Evolutionary conservation across 257 asterid genomes (phyloP), one percentile per base, ranked within the genome.

Genomic region (Jaltomata sinuosa): DNA sequence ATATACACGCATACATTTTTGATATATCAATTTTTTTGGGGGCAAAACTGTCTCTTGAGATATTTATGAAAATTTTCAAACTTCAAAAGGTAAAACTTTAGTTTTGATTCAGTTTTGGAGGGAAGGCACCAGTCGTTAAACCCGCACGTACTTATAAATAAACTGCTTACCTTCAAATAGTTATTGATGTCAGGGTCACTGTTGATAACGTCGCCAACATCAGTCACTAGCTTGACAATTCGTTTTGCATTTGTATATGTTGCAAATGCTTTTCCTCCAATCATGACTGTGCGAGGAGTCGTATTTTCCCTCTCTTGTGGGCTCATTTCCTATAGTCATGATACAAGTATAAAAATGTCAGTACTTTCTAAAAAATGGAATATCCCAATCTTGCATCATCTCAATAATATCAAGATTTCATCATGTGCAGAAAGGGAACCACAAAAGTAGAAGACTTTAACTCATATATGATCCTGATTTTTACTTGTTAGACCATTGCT

Each of bases 231-330:
- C 92, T 95, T 97, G 65, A 97, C 98, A 87, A 97, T 97, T 87
- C 97, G 89, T 90, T 94, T 97, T 78, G 99, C 99, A 84, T 97
- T 97, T 83, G 98, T 93, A 84, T 97, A 97, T 32, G 99, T 97
- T 6, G 99, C 98, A 84, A 97, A 97, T 36, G 99, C 99, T 93
- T 97, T 97, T 88, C 99, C 99, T 55, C 99, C 99, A 59, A 97
- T 88, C 99, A 97, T 95, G 90, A 95, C 91, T 45, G 99, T 97
- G 40, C 99, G 99, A 27, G 98, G 90, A 68, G 98, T 95, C 22
- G 93, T 87, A 19, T 87, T 89, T 87, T 92, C 89, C 71, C 97
- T 95, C 49, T 95, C 97, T 86, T 89, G 95, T 45, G 95, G 93
- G 89, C 92, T 97, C 99, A 97, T 95, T 90, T 91, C 99, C 99